Evolutionary conservation across 2,329 filamentous ascomycete genomes (phyloP), one percentile per base, ranked within the genome.

Genomic region (Neocatenulostroma microsporum): DNA sequence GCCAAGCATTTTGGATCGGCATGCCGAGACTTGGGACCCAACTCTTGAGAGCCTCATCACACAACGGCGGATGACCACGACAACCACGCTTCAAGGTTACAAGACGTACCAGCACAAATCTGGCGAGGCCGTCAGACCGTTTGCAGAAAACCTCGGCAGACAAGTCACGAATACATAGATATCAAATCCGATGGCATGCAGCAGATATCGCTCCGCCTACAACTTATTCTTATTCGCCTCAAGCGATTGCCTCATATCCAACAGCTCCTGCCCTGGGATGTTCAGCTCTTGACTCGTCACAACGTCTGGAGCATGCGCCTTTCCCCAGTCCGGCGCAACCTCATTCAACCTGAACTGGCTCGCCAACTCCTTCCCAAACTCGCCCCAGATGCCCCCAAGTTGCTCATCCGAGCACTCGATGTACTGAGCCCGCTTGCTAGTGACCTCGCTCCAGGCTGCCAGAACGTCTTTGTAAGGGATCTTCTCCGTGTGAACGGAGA

Each of bases 141-240:
- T n/a, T n/a, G n/a, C n/a, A n/a, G n/a, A n/a, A n/a, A n/a, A n/a
- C n/a, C n/a, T n/a, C n/a, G n/a, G n/a, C n/a, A n/a, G n/a, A n/a
- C n/a, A n/a, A n/a, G n/a, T n/a, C n/a, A n/a, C n/a, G n/a, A n/a
- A n/a, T n/a, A n/a, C n/a, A n/a, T n/a, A n/a, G n/a, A n/a, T n/a
- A n/a, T n/a, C n/a, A n/a, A n/a, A n/a, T n/a, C n/a, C n/a, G n/a
- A n/a, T n/a, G n/a, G n/a, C n/a, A n/a, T n/a, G n/a, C n/a, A n/a
- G n/a, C n/a, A n/a, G n/a, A n/a, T n/a, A n/a, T n/a, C n/a, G n/a
- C n/a, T n/a, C n/a, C n/a, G 9, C 21, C 14, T 24, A 34, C 18
- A 34, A 15, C 26, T 31, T 36, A 20, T 44, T 30, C 24, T 44
- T 44, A 20, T 41, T 36, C 21, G 24, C 35, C 21, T 39, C 39